phyloP scores from a whole-genome alignment of 345 rosid species.

The Citrus mangshanensis region DNA sequence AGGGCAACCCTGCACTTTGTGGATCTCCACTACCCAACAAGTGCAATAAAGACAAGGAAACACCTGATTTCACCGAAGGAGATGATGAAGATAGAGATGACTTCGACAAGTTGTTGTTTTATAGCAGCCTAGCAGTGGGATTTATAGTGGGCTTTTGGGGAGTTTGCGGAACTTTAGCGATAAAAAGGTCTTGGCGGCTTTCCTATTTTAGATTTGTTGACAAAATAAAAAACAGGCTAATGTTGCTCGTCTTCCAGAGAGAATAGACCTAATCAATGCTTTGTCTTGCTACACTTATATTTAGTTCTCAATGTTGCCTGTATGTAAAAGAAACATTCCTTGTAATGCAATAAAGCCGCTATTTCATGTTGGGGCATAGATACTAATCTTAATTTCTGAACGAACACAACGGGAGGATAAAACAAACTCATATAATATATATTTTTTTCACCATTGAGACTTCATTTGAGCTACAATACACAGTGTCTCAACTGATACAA shows the following conservation, averaged over 20 bases:
- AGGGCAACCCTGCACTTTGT: constrained; percentile 18
- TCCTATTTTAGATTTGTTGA: neutral
- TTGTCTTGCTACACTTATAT: too few species aligned
- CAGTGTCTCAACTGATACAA: neutral
- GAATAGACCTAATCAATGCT: too few species aligned
- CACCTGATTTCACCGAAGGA: neutral
- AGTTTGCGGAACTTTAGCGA: neutral
- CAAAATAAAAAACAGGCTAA: neutral
- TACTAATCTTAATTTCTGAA: too few species aligned
- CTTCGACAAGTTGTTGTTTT: neutral
- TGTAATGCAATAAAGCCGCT: too few species aligned
- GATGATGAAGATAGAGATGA: neutral
- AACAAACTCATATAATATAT: too few species aligned
- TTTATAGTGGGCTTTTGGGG: constrained; percentile 5
- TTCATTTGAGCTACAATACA: neutral
- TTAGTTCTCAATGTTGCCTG: too few species aligned
- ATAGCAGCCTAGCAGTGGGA: neutral
- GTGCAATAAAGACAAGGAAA: constrained; percentile 1
- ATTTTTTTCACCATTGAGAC: too few species aligned
- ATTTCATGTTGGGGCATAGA: too few species aligned
- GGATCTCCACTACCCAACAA: constrained; percentile 11
- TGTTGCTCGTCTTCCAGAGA: neutral
- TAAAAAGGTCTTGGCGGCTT: constrained; percentile 3
- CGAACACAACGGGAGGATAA: too few species aligned
- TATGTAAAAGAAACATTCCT: too few species aligned